Evolutionary conservation across 2,329 filamentous ascomycete species (phyloP).

Genomic region (Aureobasidium subglaciale): DNA sequence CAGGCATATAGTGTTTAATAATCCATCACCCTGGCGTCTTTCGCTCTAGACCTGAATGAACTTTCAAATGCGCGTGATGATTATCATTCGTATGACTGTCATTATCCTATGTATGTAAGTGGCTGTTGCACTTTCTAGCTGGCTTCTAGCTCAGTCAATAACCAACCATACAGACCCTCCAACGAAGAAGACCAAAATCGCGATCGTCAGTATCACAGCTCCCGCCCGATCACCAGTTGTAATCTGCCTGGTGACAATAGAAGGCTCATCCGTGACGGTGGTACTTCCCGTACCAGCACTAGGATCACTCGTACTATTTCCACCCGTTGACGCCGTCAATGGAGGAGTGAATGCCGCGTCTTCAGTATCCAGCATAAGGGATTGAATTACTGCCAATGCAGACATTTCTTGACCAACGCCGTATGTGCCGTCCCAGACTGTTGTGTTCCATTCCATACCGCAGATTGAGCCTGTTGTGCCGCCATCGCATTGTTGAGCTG

Average conservation of each 20-base stretch:
- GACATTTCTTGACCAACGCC: conserved; percentile 50
- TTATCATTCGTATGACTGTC: too few species aligned
- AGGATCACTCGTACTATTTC: conserved; percentile 15
- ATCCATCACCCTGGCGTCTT: too few species aligned
- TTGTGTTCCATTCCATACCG: conserved; percentile 34
- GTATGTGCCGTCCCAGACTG: conserved; percentile 34
- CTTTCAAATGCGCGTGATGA: too few species aligned
- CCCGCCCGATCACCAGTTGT: conserved; percentile 58
- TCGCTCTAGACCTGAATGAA: too few species aligned
- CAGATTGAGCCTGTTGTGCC: conserved; percentile 32
- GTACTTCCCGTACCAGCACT: conserved; percentile 9
- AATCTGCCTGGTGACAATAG: conserved; percentile 26
- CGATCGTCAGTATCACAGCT: conserved; percentile 56
- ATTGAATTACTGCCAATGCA: conserved; percentile 42
- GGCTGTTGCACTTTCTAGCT: too few species aligned
- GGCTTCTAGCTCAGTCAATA: too few species aligned
- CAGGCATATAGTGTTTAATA: too few species aligned
- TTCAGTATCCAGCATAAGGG: conserved; percentile 4
- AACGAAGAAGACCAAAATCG: conserved; percentile 37
- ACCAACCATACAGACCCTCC: neutral
- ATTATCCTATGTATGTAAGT: too few species aligned
- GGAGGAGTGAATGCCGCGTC: neutral
- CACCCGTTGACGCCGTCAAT: conserved; percentile 12
- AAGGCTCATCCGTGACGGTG: neutral
- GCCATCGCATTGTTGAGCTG: conserved; percentile 46